Evolutionary conservation across 495 filamentous ascomycete species (phyloP).

Genomic region (Hyaloscypha variabilis): DNA sequence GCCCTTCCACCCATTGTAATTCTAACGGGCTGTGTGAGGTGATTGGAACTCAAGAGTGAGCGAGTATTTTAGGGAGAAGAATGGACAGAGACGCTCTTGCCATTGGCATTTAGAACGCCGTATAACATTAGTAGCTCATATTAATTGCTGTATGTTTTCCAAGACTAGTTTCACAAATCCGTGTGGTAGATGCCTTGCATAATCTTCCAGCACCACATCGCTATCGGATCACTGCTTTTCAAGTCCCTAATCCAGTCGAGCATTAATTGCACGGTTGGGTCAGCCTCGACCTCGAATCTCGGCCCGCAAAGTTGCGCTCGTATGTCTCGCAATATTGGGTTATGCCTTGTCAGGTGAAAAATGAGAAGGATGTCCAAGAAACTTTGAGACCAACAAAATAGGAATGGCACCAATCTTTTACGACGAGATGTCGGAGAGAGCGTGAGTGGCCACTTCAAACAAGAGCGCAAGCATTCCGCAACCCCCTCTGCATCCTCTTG

Average conservation of each 20-base stretch:
- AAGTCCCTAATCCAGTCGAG: constrained; percentile 58
- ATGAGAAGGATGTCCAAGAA: constrained; percentile 59
- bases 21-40: too few species aligned
- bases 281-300: constrained; percentile 48
- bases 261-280: constrained; percentile 49
- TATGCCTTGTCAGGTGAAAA: constrained; percentile 51
- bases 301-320: constrained; percentile 43
- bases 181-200: constrained; percentile 45
- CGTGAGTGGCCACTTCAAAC: constrained; percentile 57
- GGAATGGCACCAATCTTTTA: constrained; percentile 57
- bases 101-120: too few species aligned
- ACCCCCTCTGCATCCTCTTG: constrained; percentile 52
- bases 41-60: too few species aligned
- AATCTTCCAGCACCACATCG: constrained; percentile 55
- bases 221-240: constrained; percentile 47
- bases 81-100: too few species aligned
- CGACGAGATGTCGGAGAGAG: constrained; percentile 57
- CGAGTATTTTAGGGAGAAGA: too few species aligned
- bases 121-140: too few species aligned
- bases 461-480: constrained; percentile 54
- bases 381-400: constrained; percentile 62
- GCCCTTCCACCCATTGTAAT: too few species aligned
- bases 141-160: too few species aligned
- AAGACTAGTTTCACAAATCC: constrained; percentile 29
- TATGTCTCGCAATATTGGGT: constrained; percentile 49